phyloP scores from a whole-genome alignment of 1,284 basidiomycete species.

The Pseudozyma flocculosa region DNA sequence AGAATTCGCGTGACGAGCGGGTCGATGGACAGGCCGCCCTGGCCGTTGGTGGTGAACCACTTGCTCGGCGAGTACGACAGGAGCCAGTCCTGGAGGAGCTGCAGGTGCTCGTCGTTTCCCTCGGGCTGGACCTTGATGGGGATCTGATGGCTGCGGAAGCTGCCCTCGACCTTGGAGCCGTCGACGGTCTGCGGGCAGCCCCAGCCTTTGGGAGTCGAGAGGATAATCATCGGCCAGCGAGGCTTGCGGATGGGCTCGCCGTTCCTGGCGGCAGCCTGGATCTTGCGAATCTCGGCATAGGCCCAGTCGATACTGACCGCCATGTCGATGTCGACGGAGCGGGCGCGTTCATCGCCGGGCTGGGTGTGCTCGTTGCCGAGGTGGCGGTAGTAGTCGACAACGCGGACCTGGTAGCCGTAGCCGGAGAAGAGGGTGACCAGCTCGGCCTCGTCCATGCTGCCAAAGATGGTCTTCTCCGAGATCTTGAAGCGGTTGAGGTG shows the following conservation, averaged over 20 bases:
- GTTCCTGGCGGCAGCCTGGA: slow-evolving; percentile 73
- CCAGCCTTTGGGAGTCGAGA: slow-evolving; percentile 74
- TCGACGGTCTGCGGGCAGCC: slow-evolving; percentile 69
- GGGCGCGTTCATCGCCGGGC: slow-evolving; percentile 56
- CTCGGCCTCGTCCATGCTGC: slow-evolving; percentile 85
- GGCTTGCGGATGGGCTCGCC: slow-evolving; percentile 78
- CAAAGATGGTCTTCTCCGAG: slow-evolving; percentile 80
- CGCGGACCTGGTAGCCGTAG: slow-evolving; percentile 65
- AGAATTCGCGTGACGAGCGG: slow-evolving; percentile 63
- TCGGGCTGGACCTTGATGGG: slow-evolving; percentile 74
- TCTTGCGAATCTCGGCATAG: slow-evolving; percentile 61
- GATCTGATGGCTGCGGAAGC: slow-evolving; percentile 71
- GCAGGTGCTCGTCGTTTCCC: slow-evolving; percentile 64
- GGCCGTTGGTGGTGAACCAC: slow-evolving; percentile 55
- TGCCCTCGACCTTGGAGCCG: slow-evolving; percentile 74
- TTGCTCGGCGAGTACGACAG: slow-evolving; percentile 56
- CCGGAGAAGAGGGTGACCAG: slow-evolving; percentile 68
- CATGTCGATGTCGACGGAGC: slow-evolving; percentile 63
- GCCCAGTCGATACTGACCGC: slow-evolving; percentile 77
- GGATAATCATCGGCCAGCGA: slow-evolving; percentile 79
- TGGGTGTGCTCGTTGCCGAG: slow-evolving; percentile 67
- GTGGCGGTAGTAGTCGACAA: slow-evolving; percentile 69
- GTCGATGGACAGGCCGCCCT: slow-evolving; percentile 59
- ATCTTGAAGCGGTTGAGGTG: slow-evolving; percentile 85
- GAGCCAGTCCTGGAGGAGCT: slow-evolving; percentile 70